These are phyloP conservation scores for Pythium myriotylum DNA, from an alignment of 352 stramenopile genomes.

Conservation along the genomic window DNA sequence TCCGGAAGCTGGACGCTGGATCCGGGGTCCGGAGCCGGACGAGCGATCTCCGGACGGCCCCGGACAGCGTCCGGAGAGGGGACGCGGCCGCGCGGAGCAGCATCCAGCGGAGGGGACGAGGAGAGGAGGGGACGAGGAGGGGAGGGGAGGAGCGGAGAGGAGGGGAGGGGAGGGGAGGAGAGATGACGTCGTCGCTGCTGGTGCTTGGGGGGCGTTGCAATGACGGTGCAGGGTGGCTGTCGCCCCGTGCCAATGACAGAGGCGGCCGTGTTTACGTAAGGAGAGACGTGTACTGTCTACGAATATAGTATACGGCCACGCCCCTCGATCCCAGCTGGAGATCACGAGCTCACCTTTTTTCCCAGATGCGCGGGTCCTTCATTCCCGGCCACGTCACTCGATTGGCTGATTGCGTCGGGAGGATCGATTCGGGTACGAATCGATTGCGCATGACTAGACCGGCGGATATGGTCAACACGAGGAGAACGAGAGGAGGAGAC, in stretches of 20 bases:
- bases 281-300: not conserved
- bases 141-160: not conserved
- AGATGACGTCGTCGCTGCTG: not conserved
- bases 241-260: conserved; percentile 4
- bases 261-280: conserved; percentile 11
- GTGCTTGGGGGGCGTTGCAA: conserved; percentile 2
- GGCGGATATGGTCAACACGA: too few species aligned
- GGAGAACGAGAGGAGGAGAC: too few species aligned
- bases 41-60: too few species aligned
- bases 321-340: conserved; percentile 14
- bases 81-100: too few species aligned
- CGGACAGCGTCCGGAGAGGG: too few species aligned
- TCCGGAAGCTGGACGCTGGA: too few species aligned
- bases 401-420: not conserved
- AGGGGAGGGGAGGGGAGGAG: not conserved
- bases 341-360: too few species aligned
- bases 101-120: too few species aligned
- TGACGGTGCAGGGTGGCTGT: not conserved
- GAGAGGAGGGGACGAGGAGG: too few species aligned
- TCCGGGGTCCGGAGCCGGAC: not conserved
- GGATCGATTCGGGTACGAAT: not conserved
- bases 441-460: too few species aligned
- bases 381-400: not conserved
- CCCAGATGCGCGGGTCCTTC: not conserved
- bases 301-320: conserved; percentile 8